These are phyloP conservation scores for Lipomyces mesembrius DNA, from an alignment of 805 yeast genomes.

Conservation along the genomic window DNA sequence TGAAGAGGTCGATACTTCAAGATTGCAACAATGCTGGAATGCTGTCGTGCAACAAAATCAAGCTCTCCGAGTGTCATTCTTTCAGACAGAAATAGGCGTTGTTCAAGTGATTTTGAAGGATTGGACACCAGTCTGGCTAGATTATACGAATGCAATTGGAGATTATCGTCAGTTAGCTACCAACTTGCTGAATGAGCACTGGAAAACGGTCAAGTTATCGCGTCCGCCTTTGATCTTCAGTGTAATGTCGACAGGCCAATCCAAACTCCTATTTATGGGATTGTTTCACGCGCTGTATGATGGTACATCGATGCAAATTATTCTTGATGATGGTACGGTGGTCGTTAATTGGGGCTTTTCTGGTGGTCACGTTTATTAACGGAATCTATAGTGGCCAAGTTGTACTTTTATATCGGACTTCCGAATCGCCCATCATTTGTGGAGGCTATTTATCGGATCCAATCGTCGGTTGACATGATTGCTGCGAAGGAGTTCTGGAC, in stretches of 20 bases:
- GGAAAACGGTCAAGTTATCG: slow-evolving; percentile 21
- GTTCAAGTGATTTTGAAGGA: slow-evolving; percentile 33
- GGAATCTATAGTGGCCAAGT: slow-evolving; percentile 11
- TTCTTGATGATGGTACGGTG: slow-evolving; percentile 32
- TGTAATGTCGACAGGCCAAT: not conserved
- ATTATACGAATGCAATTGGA: not conserved
- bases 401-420: slow-evolving; percentile 20
- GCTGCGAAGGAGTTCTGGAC: slow-evolving; percentile 24
- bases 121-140: slow-evolving; percentile 33
- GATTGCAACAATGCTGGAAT: slow-evolving; percentile 23
- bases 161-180: not conserved
- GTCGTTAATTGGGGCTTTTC: not conserved
- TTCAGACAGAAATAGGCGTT: slow-evolving; percentile 31
- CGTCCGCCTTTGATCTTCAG: slow-evolving; percentile 29
- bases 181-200: slow-evolving; percentile 8
- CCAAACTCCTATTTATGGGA: slow-evolving; percentile 12
- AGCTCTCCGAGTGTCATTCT: slow-evolving; percentile 33
- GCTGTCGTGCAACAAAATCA: slow-evolving; percentile 17
- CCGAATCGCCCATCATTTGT: slow-evolving; percentile 31
- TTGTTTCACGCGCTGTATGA: slow-evolving; percentile 41
- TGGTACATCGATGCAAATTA: slow-evolving; percentile 32
- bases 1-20: slow-evolving; percentile 21
- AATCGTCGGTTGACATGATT: not conserved
- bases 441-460: slow-evolving; percentile 26
- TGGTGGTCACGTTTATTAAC: not conserved